Conservation (phyloP, 768 basidiomycete genomes). For the Naganishia onofrii region DNA sequence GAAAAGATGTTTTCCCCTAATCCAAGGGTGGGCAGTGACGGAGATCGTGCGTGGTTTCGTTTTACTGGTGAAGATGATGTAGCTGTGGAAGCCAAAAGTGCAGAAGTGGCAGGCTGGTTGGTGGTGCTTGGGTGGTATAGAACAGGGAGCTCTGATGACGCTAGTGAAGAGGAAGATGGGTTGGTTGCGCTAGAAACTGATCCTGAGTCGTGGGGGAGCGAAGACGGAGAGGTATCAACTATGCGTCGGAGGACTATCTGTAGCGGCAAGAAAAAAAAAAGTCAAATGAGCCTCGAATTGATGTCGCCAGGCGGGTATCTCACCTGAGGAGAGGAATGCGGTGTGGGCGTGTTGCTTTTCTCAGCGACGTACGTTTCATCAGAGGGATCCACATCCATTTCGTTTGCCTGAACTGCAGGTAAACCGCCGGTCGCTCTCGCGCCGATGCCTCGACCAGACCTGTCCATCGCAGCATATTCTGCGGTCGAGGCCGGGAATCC, state of each 20-base stretch:
- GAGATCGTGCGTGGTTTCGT: conserved; percentile 20
- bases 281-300: neutral
- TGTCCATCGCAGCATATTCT: conserved; percentile 18
- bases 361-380: conserved; percentile 27
- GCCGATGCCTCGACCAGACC: conserved; percentile 16
- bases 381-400: conserved; percentile 22
- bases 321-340: conserved; percentile 52
- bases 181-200: neutral
- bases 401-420: conserved; percentile 9
- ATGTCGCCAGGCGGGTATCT: conserved; percentile 31
- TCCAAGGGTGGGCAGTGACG: conserved; percentile 14
- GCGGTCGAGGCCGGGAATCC: conserved; percentile 14
- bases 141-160: neutral
- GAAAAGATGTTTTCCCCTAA: conserved; percentile 35
- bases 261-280: neutral
- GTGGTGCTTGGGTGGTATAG: neutral
- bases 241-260: conserved; percentile 43
- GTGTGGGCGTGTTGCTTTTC: conserved; percentile 44
- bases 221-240: conserved; percentile 50
- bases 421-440: conserved; percentile 12
- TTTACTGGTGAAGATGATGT: conserved; percentile 8
- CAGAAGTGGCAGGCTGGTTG: conserved; percentile 1
- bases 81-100: neutral
- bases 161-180: neutral
- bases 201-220: conserved; percentile 43